These are phyloP conservation scores for Aureobasidium sp. DNA, from an alignment of 2,329 filamentous ascomycete species.

Conservation along the genomic window DNA sequence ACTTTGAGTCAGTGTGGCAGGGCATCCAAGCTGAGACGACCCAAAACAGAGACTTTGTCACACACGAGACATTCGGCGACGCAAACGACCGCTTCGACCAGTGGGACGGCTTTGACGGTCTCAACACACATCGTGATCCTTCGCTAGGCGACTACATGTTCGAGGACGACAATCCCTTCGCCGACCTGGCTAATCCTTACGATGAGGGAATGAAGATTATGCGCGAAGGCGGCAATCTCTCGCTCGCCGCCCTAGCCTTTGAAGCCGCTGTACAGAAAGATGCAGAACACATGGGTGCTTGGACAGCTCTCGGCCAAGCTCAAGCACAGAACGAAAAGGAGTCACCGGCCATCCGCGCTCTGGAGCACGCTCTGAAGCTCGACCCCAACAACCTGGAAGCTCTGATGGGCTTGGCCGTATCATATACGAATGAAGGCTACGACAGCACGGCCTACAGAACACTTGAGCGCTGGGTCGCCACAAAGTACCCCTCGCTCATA, in stretches of 20 bases:
- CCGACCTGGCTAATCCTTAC: slow-evolving; percentile 72
- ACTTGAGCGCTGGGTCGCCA: slow-evolving; percentile 91
- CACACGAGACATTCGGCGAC: slow-evolving; percentile 55
- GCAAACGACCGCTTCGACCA: slow-evolving; percentile 64
- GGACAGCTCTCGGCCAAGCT: slow-evolving; percentile 82
- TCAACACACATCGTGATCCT: slow-evolving; percentile 66
- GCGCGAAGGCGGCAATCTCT: slow-evolving; percentile 87
- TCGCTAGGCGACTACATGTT: slow-evolving; percentile 81
- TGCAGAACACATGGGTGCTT: slow-evolving; percentile 78
- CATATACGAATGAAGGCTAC: slow-evolving; percentile 98
- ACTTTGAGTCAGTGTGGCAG: slow-evolving; percentile 85
- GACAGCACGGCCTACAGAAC: slow-evolving; percentile 95
- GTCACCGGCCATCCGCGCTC: slow-evolving; percentile 82
- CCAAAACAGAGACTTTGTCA: slow-evolving; percentile 58
- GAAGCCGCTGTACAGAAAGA: slow-evolving; percentile 92
- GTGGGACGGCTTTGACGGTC: slow-evolving; percentile 66
- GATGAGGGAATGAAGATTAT: slow-evolving; percentile 90
- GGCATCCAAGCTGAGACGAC: slow-evolving; percentile 71
- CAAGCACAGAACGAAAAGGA: slow-evolving; percentile 99
- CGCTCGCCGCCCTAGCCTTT: slow-evolving; percentile 85
- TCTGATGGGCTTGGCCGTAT: slow-evolving; percentile 90
- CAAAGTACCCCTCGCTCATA: slow-evolving; percentile 79
- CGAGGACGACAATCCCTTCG: slow-evolving; percentile 87
- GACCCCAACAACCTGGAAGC: slow-evolving; percentile 81
- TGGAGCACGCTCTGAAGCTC: slow-evolving; percentile 82